Conservation (phyloP, 2,329 filamentous ascomycete species). For the Colletotrichum theobromicola region DNA sequence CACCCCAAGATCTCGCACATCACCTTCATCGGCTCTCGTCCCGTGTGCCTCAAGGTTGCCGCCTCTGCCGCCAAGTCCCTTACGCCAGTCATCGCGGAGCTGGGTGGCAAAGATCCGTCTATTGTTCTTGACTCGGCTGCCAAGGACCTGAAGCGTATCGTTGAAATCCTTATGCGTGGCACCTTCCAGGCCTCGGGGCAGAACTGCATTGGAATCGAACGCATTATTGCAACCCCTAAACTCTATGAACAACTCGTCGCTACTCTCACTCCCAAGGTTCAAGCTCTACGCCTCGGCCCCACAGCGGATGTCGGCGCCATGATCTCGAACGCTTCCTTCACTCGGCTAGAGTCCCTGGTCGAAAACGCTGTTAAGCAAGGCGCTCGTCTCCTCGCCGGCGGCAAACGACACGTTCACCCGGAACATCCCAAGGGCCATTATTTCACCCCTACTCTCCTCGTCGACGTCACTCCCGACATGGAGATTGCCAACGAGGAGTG, state of each 20-base stretch:
- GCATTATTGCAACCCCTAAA: slow-evolving; percentile 80
- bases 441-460: slow-evolving; percentile 88
- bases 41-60: slow-evolving; percentile 87
- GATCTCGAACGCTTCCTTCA: slow-evolving; percentile 81
- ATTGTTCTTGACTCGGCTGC: slow-evolving; percentile 82
- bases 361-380: slow-evolving; percentile 78
- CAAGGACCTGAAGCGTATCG: slow-evolving; percentile 71
- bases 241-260: slow-evolving; percentile 77
- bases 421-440: slow-evolving; percentile 82
- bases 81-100: slow-evolving; percentile 88
- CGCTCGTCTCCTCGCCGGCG: slow-evolving; percentile 82
- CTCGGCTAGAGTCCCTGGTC: slow-evolving; percentile 77
- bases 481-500: slow-evolving; percentile 87
- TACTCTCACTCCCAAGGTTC: slow-evolving; percentile 76
- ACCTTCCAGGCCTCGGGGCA: slow-evolving; percentile 96
- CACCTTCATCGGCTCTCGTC: slow-evolving; percentile 92
- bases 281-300: slow-evolving; percentile 76
- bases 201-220: slow-evolving; percentile 97
- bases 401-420: slow-evolving; percentile 74
- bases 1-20: slow-evolving; percentile 86
- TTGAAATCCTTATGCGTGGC: slow-evolving; percentile 85
- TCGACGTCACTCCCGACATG: slow-evolving; percentile 88
- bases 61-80: slow-evolving; percentile 83
- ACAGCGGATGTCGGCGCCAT: slow-evolving; percentile 86
- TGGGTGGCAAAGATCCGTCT: slow-evolving; percentile 94